Base-by-base conservation (phyloP, 2,329 filamentous ascomycete genomes). In the Arthrobotrys megalospora region DNA sequence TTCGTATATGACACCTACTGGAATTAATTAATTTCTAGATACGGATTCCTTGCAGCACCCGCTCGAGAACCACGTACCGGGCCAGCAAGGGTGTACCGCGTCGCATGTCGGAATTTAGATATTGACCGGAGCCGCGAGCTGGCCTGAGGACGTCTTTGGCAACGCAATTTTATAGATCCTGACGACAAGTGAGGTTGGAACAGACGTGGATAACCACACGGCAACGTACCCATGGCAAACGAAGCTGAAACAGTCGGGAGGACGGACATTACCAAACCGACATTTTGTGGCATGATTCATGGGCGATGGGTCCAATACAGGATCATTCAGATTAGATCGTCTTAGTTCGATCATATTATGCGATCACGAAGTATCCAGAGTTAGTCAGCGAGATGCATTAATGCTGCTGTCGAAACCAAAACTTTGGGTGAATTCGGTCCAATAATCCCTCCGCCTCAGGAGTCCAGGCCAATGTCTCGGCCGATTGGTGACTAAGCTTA, bases 221-320 rank as follows among this genome's bases (percentile, higher is more conserved):
- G 28, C 50, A 36, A 16, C 12, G 14, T 12, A 55, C 28, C 34
- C 36, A 60, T 43, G 19, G 8, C 16, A 24, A 60, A 24, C 36
- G 19, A 28, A 43, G 16, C 11, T 43, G 55, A 41, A 41, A 43
- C 55, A 14, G 36, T 60, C 55, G 55, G 55, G 7, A 43, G 36
- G n/a, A 60, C 55, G 55, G 55, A 19, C 16, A 43, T 60, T 43
- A 60, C 55, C 10, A 43, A 60, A 60, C 55, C 55, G 55, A 60
- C 36, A 41, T 60, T 21, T 43, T 24, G 48, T 60, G 55, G 55
- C 55, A 60, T 60, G 55, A 60, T 60, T 60, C 55, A 28, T 38
- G 55, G 12, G 21, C 12, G 6, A 52, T n/a, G 11, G 24, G 24
- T 3, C 24, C 5, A 21, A 12, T 55, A n/a, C 52, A 36, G 19